These are phyloP conservation scores for Penicillium diatomitis DNA, from an alignment of 495 filamentous ascomycete genomes.

Conservation along the genomic window DNA sequence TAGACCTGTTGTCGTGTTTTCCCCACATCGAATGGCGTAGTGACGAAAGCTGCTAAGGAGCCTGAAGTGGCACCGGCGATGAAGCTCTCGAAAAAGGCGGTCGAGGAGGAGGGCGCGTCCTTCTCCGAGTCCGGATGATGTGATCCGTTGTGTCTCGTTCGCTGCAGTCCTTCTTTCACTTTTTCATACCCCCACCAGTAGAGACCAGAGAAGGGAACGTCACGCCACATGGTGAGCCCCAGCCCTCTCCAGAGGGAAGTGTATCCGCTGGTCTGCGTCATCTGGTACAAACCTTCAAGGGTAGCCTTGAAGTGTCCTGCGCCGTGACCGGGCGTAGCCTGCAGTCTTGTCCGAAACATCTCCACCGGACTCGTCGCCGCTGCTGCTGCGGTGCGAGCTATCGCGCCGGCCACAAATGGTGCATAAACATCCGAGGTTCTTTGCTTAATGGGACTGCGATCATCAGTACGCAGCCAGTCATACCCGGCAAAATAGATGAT, in stretches of 20 bases:
- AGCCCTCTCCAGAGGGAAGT: constrained; percentile 86
- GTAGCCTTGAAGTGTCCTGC: constrained; percentile 65
- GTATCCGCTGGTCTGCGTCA: constrained; percentile 70
- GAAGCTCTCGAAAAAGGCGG: constrained; percentile 75
- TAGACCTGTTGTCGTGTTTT: constrained; percentile 90
- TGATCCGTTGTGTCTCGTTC: constrained; percentile 44
- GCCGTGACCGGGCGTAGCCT: constrained; percentile 53
- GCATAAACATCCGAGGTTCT: constrained; percentile 55
- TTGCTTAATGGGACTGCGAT: constrained; percentile 55
- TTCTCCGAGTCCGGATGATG: constrained; percentile 6
- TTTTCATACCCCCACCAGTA: constrained; percentile 98
- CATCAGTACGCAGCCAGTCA: constrained; percentile 75
- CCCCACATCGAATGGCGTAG: constrained; percentile 93
- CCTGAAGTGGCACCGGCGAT: constrained; percentile 75
- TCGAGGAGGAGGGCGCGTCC: constrained; percentile 6
- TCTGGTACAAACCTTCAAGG: constrained; percentile 60
- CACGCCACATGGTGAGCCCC: constrained; percentile 87
- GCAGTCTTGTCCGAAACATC: constrained; percentile 88
- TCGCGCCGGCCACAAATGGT: constrained; percentile 69
- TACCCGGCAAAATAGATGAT: constrained; percentile 99
- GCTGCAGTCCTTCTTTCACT: constrained; percentile 55
- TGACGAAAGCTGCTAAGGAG: constrained; percentile 76
- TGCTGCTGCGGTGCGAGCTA: constrained; percentile 72
- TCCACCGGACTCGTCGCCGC: constrained; percentile 83
- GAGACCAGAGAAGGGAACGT: constrained; percentile 92